A percentile compares a stretch with the other conserved stretches of the same genome.
phyloP scores from a whole-genome alignment of 148 eudicot genomes.

The Arctostaphylos glauca region DNA sequence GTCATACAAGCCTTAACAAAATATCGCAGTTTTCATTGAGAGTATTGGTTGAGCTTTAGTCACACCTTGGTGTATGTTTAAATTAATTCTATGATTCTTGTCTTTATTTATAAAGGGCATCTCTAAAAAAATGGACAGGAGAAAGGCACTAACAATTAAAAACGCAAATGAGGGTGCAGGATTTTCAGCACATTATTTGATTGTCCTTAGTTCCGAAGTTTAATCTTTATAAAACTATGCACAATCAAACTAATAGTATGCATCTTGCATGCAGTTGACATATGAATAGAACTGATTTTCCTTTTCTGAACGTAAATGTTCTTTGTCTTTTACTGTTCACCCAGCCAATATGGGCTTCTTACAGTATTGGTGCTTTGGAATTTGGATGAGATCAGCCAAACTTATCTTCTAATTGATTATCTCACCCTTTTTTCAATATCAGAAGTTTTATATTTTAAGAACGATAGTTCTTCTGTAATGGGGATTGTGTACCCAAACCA shows the following conservation, averaged over 20 bases:
- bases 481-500: not conserved
- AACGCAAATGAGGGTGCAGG: not conserved
- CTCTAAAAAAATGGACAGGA: not conserved
- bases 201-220: not conserved
- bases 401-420: not conserved
- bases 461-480: not conserved
- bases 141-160: not conserved
- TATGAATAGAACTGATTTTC: not conserved
- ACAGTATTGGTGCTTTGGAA: not conserved
- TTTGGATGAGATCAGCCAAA: slow-evolving; percentile 3
- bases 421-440: not conserved
- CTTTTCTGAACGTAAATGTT: not conserved
- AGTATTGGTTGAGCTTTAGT: not conserved
- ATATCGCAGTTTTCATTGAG: too few relatives aligned
- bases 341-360: not conserved
- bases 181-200: not conserved
- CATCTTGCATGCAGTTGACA: not conserved
- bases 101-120: not conserved
- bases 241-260: not conserved
- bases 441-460: not conserved
- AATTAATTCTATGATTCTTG: not conserved
- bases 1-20: too few relatives aligned
- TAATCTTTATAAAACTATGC: not conserved
- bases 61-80: not conserved
- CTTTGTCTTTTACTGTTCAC: not conserved